A percentile compares a stretch with the other conserved stretches of the same genome.
phyloP scores from a whole-genome alignment of 2,329 filamentous ascomycete species.

The Dactylellina leptospora region DNA sequence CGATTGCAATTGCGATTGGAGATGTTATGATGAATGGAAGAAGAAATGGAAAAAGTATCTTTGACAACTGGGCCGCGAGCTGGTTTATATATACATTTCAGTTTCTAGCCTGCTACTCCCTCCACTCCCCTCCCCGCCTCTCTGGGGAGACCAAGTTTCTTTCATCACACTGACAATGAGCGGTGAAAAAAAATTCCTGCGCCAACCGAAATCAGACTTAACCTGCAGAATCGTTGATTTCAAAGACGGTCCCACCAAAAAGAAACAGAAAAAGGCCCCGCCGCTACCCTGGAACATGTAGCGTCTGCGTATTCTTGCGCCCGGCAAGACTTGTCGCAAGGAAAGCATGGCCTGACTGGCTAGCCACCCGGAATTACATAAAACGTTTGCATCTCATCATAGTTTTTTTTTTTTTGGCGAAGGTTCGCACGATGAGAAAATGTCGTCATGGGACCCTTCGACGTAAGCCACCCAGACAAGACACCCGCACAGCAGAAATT shows the following conservation, averaged over 20 bases:
- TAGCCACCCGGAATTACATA: slow-evolving; percentile 11
- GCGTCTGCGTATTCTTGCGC: slow-evolving; percentile 15
- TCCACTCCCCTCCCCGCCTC: background rate
- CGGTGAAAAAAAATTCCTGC: slow-evolving; percentile 3
- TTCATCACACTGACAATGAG: slow-evolving; percentile 43
- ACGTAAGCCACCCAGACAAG: slow-evolving; percentile 39
- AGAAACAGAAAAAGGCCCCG: slow-evolving; percentile 1
- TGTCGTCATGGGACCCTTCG: slow-evolving; percentile 54
- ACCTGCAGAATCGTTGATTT: slow-evolving; percentile 32
- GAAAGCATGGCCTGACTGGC: background rate
- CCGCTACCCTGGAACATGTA: slow-evolving; percentile 6
- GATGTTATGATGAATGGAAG: slow-evolving; percentile 29
- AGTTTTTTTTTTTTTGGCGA: background rate
- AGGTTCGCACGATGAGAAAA: background rate
- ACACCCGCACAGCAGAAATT: background rate
- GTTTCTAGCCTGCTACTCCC: background rate
- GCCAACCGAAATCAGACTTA: slow-evolving; percentile 44
- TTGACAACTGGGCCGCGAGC: slow-evolving; percentile 12
- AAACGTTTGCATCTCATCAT: slow-evolving; percentile 40
- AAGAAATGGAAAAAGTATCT: slow-evolving; percentile 9
- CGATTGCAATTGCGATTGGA: slow-evolving; percentile 30
- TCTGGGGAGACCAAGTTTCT: slow-evolving; percentile 10
- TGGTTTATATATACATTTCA: slow-evolving; percentile 43
- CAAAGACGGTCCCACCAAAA: slow-evolving; percentile 10
- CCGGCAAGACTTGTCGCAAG: slow-evolving; percentile 13